phyloP scores from a whole-genome alignment of 2,329 filamentous ascomycete genomes.

The Lojkania enalia region DNA sequence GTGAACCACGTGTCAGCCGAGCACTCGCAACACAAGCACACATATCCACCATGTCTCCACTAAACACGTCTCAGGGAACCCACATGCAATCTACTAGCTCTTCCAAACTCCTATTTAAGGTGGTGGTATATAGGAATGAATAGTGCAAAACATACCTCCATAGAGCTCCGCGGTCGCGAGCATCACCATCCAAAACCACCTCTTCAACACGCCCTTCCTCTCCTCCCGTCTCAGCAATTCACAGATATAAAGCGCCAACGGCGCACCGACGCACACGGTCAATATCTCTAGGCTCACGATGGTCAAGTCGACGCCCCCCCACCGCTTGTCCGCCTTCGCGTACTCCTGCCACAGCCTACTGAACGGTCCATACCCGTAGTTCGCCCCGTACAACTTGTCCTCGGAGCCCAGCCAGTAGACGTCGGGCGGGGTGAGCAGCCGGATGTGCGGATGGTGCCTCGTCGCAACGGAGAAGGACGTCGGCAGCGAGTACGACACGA shows the following conservation, averaged over 20 bases:
- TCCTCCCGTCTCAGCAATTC: constrained; percentile 51
- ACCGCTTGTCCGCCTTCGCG: constrained; percentile 64
- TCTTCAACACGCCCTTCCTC: constrained; percentile 43
- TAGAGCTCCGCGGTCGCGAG: constrained; percentile 67
- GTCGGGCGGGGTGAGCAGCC: constrained; percentile 49
- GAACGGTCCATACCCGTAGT: constrained; percentile 58
- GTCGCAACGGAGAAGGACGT: constrained; percentile 37
- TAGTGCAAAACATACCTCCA: constrained; percentile 53
- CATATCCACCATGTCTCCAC: constrained; percentile 16
- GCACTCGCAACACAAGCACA: constrained; percentile 24
- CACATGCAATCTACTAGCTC: too few relatives aligned
- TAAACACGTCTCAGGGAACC: too few relatives aligned
- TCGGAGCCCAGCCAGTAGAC: constrained; percentile 59
- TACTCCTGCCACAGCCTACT: constrained; percentile 67
- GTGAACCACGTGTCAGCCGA: constrained; percentile 45
- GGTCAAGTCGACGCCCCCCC: constrained; percentile 62
- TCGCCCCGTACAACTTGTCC: constrained; percentile 61
- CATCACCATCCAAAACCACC: constrained; percentile 59
- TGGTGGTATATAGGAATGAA: too few relatives aligned
- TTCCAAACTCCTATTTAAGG: too few relatives aligned
- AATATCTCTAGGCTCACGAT: constrained; percentile 64
- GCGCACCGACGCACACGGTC: constrained; percentile 63
- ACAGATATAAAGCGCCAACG: constrained; percentile 61
- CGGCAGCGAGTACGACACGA: constrained; percentile 59
- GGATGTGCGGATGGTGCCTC: constrained; percentile 35